phyloP scores from a whole-genome alignment of 106 monocot genomes.

The Cymbidium sinense region DNA sequence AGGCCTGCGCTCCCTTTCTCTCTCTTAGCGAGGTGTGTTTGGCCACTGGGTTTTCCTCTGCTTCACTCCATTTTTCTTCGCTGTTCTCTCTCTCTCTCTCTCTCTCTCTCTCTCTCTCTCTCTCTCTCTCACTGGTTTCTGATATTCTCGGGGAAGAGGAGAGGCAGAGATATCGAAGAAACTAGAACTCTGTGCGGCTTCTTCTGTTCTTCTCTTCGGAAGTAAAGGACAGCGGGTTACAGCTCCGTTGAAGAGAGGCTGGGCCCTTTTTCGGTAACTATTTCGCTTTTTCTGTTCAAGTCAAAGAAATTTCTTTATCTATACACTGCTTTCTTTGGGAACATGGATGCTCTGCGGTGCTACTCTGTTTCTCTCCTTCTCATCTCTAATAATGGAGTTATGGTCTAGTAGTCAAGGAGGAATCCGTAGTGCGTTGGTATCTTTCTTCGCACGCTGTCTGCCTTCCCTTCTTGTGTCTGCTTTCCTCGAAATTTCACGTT shows the following conservation, averaged over 20 bases:
- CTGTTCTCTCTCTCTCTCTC: neutral
- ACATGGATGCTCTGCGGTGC: neutral
- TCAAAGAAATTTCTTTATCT: neutral
- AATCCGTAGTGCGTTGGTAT: constrained; percentile 1
- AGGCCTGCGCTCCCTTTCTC: neutral
- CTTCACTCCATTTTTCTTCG: neutral
- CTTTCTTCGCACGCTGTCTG: constrained; percentile 15
- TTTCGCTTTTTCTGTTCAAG: neutral
- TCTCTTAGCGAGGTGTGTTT: neutral
- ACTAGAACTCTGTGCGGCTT: neutral
- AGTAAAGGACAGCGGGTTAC: neutral
- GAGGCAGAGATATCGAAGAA: constrained; percentile 1
- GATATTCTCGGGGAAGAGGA: constrained; percentile 1
- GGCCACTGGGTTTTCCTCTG: neutral
- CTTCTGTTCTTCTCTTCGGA: neutral
- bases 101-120: constrained; percentile 12
- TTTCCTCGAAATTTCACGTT: constrained; percentile 22
- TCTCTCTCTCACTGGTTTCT: neutral
- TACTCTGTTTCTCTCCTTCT: neutral
- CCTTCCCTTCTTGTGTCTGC: constrained; percentile 2
- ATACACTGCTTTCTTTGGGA: neutral
- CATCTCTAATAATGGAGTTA: neutral
- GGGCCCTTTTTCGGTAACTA: neutral
- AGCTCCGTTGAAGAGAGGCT: neutral
- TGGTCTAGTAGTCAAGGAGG: neutral